A percentile compares a stretch with the other conserved stretches of the same genome.
These are phyloP conservation scores for Asparagopsis taxiformis DNA, from an alignment of 31 red algal species.

Conservation along the genomic window DNA sequence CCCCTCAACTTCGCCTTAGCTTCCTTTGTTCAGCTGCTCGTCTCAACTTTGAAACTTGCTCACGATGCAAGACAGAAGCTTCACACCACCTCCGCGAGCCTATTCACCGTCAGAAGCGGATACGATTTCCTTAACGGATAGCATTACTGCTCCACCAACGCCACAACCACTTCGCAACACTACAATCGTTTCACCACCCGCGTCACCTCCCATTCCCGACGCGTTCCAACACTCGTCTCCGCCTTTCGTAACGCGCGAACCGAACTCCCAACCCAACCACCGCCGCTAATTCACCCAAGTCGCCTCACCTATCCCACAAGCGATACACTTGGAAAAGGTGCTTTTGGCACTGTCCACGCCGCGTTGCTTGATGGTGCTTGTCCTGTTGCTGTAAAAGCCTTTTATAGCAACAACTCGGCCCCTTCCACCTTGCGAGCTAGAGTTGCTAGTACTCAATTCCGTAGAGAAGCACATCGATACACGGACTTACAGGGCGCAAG, in stretches of 20 bases:
- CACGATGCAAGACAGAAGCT: background rate
- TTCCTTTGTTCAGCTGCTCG: no score
- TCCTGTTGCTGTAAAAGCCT: constrained; percentile 38
- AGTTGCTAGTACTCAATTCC: constrained; percentile 1
- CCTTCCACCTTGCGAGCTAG: background rate
- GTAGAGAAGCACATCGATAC: constrained; percentile 3
- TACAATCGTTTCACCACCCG: background rate
- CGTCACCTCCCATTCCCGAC: background rate
- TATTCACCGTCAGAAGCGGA: background rate
- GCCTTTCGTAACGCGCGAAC: background rate
- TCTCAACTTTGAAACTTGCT: no score
- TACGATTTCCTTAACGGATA: background rate
- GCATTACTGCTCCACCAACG: background rate
- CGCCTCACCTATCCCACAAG: background rate
- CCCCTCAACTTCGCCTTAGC: no score
- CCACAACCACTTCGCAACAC: background rate
- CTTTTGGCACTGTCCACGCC: constrained; percentile 44
- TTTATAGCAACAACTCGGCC: background rate
- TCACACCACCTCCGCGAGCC: background rate
- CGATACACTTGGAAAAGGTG: constrained; percentile 24
- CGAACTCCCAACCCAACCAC: background rate
- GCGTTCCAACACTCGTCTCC: background rate
- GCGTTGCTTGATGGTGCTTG: constrained; percentile 29
- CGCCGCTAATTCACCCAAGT: background rate
- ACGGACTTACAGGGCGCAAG: background rate